These are phyloP conservation scores for Tillandsia fasciculata DNA, from an alignment of 176 grass and related monocot species.

Conservation along the genomic window DNA sequence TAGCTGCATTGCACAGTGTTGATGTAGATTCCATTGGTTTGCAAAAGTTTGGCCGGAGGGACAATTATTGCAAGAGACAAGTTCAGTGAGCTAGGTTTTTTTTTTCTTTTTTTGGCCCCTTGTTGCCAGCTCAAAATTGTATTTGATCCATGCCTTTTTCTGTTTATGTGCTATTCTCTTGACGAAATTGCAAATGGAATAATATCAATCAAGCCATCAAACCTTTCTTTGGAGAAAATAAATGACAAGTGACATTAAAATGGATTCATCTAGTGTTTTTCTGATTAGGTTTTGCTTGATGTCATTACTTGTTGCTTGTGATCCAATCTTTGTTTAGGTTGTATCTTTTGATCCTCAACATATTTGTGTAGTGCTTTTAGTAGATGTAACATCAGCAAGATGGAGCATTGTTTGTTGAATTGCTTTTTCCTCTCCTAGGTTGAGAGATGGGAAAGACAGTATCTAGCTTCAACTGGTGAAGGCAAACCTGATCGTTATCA, in stretches of 20 bases:
- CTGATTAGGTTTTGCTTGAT: too few species aligned
- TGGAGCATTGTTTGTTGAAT: background rate
- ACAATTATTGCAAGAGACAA: constrained; percentile 98
- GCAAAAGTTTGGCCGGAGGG: constrained; percentile 77
- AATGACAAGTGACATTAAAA: too few species aligned
- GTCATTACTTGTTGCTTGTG: too few species aligned
- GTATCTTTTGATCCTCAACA: too few species aligned
- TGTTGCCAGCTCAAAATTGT: too few species aligned
- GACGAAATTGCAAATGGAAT: too few species aligned
- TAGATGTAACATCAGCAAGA: background rate
- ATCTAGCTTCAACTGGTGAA: constrained; percentile 71
- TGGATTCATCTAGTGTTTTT: too few species aligned
- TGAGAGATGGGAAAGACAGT: constrained; percentile 78
- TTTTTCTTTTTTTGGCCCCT: background rate
- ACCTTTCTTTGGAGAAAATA: background rate
- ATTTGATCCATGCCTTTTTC: too few species aligned
- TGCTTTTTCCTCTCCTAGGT: constrained; percentile 32
- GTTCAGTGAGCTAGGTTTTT: constrained; percentile 20
- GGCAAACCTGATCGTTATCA: constrained; percentile 62
- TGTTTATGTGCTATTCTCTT: too few species aligned
- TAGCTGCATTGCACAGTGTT: constrained; percentile 71
- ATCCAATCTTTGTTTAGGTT: too few species aligned
- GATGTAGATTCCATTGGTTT: constrained; percentile 57
- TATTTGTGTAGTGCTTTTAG: background rate
- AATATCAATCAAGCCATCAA: too few species aligned